phyloP scores from a whole-genome alignment of 768 basidiomycete species.

The Kwoniella europaea region DNA sequence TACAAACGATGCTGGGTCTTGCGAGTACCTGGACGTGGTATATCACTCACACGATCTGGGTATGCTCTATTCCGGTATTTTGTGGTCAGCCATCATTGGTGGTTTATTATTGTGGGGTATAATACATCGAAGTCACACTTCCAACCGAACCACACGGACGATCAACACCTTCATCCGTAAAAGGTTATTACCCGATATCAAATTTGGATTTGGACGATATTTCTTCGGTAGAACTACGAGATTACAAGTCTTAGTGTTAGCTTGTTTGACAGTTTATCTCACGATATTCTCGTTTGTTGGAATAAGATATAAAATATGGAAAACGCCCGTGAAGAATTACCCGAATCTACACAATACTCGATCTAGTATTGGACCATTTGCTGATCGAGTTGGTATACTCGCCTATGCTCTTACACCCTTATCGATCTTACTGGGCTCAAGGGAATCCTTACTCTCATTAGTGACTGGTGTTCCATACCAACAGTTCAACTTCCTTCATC shows the following conservation, averaged over 20 bases:
- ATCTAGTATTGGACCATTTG: slow-evolving; percentile 32
- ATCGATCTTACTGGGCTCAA: slow-evolving; percentile 36
- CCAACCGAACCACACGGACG: slow-evolving; percentile 3
- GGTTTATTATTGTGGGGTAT: slow-evolving; percentile 30
- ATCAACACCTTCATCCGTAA: slow-evolving; percentile 15
- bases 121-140: slow-evolving; percentile 16
- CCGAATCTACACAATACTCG: slow-evolving; percentile 39
- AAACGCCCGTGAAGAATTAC: slow-evolving; percentile 35
- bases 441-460: slow-evolving; percentile 40
- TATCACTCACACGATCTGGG: slow-evolving; percentile 40
- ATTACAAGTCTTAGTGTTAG: slow-evolving; percentile 31
- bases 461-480: slow-evolving; percentile 46
- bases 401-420: slow-evolving; percentile 42
- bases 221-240: slow-evolving; percentile 40
- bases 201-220: slow-evolving; percentile 18
- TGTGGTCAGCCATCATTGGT: slow-evolving; percentile 37
- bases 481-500: slow-evolving; percentile 45
- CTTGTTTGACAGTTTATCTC: slow-evolving; percentile 27
- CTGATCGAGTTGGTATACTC: slow-evolving; percentile 40
- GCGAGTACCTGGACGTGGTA: slow-evolving; percentile 43
- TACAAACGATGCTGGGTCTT: slow-evolving; percentile 39
- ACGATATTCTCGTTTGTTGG: slow-evolving; percentile 41
- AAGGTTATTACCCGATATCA: slow-evolving; percentile 27
- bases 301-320: slow-evolving; percentile 35
- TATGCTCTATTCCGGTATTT: slow-evolving; percentile 37